These are phyloP conservation scores for Globisporangium emineosum DNA, from an alignment of 352 stramenopile species.

Conservation along the genomic window DNA sequence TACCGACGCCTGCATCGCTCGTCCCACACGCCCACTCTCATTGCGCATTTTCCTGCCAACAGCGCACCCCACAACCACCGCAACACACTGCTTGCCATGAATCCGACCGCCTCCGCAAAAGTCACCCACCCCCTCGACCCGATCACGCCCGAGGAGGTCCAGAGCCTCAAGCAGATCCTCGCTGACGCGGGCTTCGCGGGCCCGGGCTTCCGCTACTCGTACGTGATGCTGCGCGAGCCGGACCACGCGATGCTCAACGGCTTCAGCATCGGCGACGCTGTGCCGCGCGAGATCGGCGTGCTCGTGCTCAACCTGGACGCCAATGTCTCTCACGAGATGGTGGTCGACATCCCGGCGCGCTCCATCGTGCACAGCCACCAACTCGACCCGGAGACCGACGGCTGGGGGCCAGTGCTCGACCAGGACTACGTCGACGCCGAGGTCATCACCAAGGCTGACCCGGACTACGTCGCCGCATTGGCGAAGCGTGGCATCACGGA, in stretches of 20 bases:
- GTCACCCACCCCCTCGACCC: constrained; percentile 41
- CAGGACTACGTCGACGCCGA: constrained; percentile 45
- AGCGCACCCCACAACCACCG: background rate
- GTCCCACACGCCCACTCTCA: no score
- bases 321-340: constrained; percentile 32
- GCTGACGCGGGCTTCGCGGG: constrained; percentile 33
- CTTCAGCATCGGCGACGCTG: constrained; percentile 28
- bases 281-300: constrained; percentile 40
- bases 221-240: constrained; percentile 51
- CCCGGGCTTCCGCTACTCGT: constrained; percentile 37
- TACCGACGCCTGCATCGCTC: background rate
- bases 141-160: constrained; percentile 40
- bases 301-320: constrained; percentile 37
- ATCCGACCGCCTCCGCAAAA: background rate
- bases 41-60: constrained; percentile 11
- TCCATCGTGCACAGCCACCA: constrained; percentile 31
- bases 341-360: constrained; percentile 35
- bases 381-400: constrained; percentile 37
- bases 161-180: constrained; percentile 41
- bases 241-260: constrained; percentile 39
- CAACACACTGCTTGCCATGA: background rate
- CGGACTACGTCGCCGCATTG: constrained; percentile 35
- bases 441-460: constrained; percentile 40
- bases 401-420: constrained; percentile 44
- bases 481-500: constrained; percentile 44